Percentiles rank a stretch among this genome's conserved stretches.
These are phyloP conservation scores for Diaporthe longicolla DNA, from an alignment of 2,329 filamentous ascomycete genomes.

Conservation along the genomic window DNA sequence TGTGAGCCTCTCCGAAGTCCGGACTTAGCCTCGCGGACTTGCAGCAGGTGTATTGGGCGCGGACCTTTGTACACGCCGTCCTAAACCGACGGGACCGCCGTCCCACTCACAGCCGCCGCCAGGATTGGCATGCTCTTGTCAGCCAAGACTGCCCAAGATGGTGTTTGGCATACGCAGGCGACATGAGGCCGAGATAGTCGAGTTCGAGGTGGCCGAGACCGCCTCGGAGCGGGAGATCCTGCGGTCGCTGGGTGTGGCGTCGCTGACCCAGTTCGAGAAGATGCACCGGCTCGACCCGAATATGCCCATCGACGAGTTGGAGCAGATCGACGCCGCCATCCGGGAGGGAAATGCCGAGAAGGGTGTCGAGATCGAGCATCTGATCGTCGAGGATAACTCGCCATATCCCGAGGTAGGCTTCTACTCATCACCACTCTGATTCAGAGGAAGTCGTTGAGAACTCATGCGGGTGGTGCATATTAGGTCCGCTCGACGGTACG, in stretches of 20 bases:
- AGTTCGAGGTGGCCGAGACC: slow-evolving; percentile 41
- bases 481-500: slow-evolving; percentile 75
- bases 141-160: slow-evolving; percentile 32
- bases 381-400: slow-evolving; percentile 74
- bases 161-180: slow-evolving; percentile 39
- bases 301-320: slow-evolving; percentile 72
- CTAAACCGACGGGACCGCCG: background rate
- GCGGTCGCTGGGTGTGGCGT: slow-evolving; percentile 44
- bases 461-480: slow-evolving; percentile 41
- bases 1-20: background rate
- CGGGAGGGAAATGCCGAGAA: slow-evolving; percentile 68
- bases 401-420: slow-evolving; percentile 73
- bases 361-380: slow-evolving; percentile 70
- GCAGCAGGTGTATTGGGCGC: background rate
- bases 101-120: background rate
- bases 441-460: background rate
- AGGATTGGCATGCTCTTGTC: slow-evolving; percentile 25
- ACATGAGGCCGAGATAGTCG: slow-evolving; percentile 42
- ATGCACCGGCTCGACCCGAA: slow-evolving; percentile 76
- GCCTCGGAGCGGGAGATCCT: slow-evolving; percentile 43
- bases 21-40: background rate
- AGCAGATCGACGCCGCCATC: slow-evolving; percentile 72
- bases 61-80: background rate
- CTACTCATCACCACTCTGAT: slow-evolving; percentile 10
- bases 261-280: slow-evolving; percentile 70